These are phyloP conservation scores for Alternaria alternata DNA, from an alignment of 2,329 filamentous ascomycete species.

Conservation along the genomic window DNA sequence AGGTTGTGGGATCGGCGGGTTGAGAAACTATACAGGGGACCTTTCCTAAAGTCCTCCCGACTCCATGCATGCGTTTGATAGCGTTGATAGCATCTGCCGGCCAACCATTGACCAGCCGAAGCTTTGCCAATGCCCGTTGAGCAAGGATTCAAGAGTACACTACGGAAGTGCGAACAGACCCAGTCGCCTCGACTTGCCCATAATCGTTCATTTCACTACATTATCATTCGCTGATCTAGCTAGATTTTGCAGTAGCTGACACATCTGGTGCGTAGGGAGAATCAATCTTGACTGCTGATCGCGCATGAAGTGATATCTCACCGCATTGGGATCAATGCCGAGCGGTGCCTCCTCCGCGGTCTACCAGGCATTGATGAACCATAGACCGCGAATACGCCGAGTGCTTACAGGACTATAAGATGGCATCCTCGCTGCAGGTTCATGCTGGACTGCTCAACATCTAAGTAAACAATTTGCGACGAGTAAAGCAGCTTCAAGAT, in stretches of 20 bases:
- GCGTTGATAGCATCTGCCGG: neutral
- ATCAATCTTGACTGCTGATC: neutral
- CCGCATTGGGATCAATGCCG: neutral
- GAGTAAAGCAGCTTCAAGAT: slow-evolving; percentile 13
- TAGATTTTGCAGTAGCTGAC: neutral
- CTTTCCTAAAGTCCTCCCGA: neutral
- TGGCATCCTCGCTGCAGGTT: neutral
- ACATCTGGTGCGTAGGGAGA: neutral
- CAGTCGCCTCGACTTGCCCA: neutral
- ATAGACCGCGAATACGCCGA: neutral
- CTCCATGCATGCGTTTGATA: neutral
- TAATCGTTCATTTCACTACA: neutral
- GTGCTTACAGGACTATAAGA: neutral
- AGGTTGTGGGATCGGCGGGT: neutral
- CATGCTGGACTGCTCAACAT: neutral
- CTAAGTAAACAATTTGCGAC: neutral
- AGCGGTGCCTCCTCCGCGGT: slow-evolving; percentile 2
- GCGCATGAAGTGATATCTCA: slow-evolving; percentile 5
- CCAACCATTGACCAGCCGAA: neutral
- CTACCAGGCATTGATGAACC: neutral
- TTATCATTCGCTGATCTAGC: neutral
- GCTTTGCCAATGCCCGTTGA: neutral
- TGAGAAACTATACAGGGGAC: neutral
- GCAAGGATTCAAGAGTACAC: neutral
- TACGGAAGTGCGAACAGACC: neutral